Conservation (phyloP, 2,329 filamentous ascomycete species). For the Alternaria sp. region DNA sequence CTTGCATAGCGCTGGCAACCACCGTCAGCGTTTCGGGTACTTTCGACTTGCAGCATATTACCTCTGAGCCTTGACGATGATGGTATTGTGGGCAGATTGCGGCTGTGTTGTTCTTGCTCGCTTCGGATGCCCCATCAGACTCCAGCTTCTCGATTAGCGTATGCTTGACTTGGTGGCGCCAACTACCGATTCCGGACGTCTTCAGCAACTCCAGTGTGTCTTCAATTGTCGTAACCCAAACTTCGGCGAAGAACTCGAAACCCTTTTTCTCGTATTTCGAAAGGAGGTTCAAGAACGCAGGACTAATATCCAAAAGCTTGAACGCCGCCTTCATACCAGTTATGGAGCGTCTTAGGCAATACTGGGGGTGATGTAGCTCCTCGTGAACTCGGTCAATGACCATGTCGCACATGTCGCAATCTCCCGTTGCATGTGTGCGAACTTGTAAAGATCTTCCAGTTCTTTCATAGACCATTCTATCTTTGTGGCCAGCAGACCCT, state of each 20-base stretch:
- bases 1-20: neutral
- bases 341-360: no score
- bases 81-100: neutral
- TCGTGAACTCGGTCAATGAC: no score
- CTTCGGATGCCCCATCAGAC: neutral
- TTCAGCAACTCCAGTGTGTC: neutral
- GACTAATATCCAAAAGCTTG: no score
- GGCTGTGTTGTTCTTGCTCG: neutral
- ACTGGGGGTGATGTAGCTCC: no score
- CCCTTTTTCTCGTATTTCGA: no score
- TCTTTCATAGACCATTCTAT: slow-evolving; percentile 9
- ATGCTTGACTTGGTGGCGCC: neutral
- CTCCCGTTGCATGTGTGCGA: slow-evolving; percentile 1
- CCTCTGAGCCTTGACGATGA: neutral
- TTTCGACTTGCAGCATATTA: neutral
- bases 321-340: no score
- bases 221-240: slow-evolving; percentile 1
- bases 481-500: neutral
- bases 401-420: neutral
- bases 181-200: neutral
- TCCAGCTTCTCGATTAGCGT: neutral
- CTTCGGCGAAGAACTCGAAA: neutral
- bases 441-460: slow-evolving; percentile 6
- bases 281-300: no score
- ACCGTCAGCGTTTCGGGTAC: neutral